Base-by-base conservation (phyloP, 75 land plant genomes). In the Sequoiadendron giganteum region DNA sequence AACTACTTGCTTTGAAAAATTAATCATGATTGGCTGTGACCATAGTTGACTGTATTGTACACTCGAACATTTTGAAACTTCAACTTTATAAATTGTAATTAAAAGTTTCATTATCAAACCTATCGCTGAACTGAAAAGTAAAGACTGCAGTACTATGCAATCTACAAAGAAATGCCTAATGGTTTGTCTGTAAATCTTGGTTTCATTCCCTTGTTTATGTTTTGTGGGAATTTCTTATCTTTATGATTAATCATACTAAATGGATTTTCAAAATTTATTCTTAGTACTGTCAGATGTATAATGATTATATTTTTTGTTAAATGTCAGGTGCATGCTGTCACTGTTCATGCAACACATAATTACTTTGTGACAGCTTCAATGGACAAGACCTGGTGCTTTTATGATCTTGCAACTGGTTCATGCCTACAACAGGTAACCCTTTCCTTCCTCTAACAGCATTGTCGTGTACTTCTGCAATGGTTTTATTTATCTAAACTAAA, bases 351-450 rank as follows among this genome's bases (percentile, higher is more conserved):
- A 54, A 98, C 99, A n/a, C 91, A 96, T 85, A 95, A 95, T 42
- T 98, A 95, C 90, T 95, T 96, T 87, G 99, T 98, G 56, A 95
- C 99, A 65, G 97, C 99, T 87, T 97, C 99, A 76, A 87, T 93
- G 54, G 99, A 98, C 87, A 93, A 90, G 39, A 94, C 97, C 75
- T 98, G 99, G 99, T 96, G 96, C 90, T 98, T 98, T 61, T 98
- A 98, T 86, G 99, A 98, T 90, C 92, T 98, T 65, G 68, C 96
- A 19, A 86, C 95, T 83, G 99, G 99, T 43, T 56, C 90, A 38
- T 98, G 99, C 87, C 90, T 95, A 55, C 72, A 95, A 87, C 99
- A 98, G 95, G 99, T 95, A 28, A 45, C 13, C 19, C 11, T 88
- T 61, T 87, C 58, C 21, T 43, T 45, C 19, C 36, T 73, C 36